phyloP scores from a whole-genome alignment of 2,329 filamentous ascomycete species.

The Domatiomyces catenatus region DNA sequence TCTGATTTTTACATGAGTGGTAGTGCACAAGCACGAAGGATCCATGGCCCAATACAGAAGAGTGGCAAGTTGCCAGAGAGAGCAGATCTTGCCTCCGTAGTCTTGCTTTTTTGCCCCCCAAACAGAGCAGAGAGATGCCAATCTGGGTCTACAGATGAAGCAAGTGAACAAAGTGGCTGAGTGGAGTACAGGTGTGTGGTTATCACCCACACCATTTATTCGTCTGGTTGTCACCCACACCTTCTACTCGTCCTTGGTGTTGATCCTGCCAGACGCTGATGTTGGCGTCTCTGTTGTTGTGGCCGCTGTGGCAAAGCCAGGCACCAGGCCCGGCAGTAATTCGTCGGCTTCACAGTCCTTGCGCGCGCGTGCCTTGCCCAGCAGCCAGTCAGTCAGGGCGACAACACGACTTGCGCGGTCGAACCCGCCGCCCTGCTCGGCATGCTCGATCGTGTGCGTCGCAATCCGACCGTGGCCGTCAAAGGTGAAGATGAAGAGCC shows the following conservation, averaged over 20 bases:
- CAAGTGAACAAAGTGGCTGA: too few relatives aligned
- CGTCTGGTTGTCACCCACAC: not conserved
- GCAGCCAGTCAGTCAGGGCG: slow-evolving; percentile 82
- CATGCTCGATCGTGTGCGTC: slow-evolving; percentile 87
- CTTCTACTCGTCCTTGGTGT: not conserved
- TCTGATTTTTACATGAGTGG: not conserved
- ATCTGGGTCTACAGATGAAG: too few relatives aligned
- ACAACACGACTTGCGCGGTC: slow-evolving; percentile 76
- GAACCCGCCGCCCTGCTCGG: slow-evolving; percentile 67
- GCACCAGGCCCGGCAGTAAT: slow-evolving; percentile 19
- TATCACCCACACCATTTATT: not conserved
- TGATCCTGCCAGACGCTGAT: not conserved
- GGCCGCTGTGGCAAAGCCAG: slow-evolving; percentile 8
- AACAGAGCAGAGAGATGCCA: too few relatives aligned
- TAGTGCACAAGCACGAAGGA: not conserved
- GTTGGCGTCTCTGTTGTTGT: not conserved
- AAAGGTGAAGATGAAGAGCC: slow-evolving; percentile 91
- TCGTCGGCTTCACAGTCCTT: slow-evolving; percentile 28
- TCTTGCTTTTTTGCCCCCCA: too few relatives aligned
- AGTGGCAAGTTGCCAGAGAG: too few relatives aligned
- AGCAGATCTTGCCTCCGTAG: too few relatives aligned
- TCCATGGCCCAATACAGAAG: not conserved
- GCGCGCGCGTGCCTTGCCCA: slow-evolving; percentile 54
- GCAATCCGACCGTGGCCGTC: slow-evolving; percentile 70
- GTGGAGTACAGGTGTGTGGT: too few relatives aligned